These are phyloP conservation scores for Colletotrichum sublineola DNA, from an alignment of 2,329 filamentous ascomycete species.

Conservation along the genomic window DNA sequence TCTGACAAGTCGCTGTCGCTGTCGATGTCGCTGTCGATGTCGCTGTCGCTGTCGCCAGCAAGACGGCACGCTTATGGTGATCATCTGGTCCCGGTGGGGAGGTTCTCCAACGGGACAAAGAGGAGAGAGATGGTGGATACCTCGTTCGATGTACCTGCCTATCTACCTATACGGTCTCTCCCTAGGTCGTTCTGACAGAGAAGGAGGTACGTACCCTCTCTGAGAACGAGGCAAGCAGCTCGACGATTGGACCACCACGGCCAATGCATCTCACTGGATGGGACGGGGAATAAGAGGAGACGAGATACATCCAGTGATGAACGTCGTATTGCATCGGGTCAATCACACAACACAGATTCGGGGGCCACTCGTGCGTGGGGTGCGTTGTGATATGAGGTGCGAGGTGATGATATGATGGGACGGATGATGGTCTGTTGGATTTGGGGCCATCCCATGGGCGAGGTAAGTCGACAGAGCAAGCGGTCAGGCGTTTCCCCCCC, in stretches of 20 bases:
- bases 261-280: neutral
- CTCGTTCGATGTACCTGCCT: no score
- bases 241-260: constrained; percentile 16
- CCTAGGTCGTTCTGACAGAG: no score
- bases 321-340: constrained; percentile 3
- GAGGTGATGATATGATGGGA: neutral
- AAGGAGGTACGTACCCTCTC: neutral
- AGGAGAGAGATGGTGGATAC: neutral
- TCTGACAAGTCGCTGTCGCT: neutral
- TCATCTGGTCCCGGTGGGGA: constrained; percentile 2
- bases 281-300: neutral
- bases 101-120: neutral
- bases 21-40: neutral
- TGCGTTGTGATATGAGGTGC: neutral
- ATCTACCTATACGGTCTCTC: no score
- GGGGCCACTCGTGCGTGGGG: neutral
- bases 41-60: neutral
- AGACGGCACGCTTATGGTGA: neutral
- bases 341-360: constrained; percentile 2
- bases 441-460: neutral
- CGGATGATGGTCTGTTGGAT: neutral
- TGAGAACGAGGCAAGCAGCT: constrained; percentile 14
- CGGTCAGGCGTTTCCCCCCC: constrained; percentile 11
- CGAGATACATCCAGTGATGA: constrained; percentile 6
- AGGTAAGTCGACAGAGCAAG: neutral